A percentile compares a stretch with the other conserved stretches of the same genome.
Evolutionary conservation across 2,329 filamentous ascomycete species (phyloP).

Genomic region (Apiospora pterosperma): DNA sequence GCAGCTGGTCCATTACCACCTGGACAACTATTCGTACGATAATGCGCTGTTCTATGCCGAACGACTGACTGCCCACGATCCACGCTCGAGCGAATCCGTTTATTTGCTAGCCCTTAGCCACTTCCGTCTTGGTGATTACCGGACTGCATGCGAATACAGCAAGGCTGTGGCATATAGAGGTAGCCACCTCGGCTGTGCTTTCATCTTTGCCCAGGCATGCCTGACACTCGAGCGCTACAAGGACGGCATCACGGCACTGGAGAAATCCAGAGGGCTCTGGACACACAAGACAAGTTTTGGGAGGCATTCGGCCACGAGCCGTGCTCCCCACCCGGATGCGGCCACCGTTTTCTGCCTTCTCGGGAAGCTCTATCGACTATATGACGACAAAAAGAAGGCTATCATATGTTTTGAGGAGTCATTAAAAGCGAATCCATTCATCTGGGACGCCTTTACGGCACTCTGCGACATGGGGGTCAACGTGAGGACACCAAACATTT

Average conservation of each 20-base stretch:
- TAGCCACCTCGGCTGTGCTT: conserved; percentile 80
- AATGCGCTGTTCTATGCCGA: conserved; percentile 95
- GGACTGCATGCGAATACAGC: conserved; percentile 81
- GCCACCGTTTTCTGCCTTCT: conserved; percentile 79
- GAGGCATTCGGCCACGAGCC: conserved; percentile 73
- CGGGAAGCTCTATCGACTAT: conserved; percentile 80
- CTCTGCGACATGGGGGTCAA: conserved; percentile 85
- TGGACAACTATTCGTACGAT: conserved; percentile 85
- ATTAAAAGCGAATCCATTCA: conserved; percentile 86
- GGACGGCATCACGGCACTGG: conserved; percentile 79
- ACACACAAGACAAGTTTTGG: conserved; percentile 71
- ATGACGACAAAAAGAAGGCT: conserved; percentile 80
- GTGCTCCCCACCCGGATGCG: conserved; percentile 76
- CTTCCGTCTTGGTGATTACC: conserved; percentile 75
- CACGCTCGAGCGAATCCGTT: conserved; percentile 72
- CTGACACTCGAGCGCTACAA: conserved; percentile 73
- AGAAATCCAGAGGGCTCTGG: conserved; percentile 79
- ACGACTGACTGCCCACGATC: conserved; percentile 79
- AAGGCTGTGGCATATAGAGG: conserved; percentile 69
- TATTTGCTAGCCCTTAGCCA: conserved; percentile 85
- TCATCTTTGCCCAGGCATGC: conserved; percentile 88
- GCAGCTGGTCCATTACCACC: conserved; percentile 63
- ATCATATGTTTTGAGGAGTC: conserved; percentile 84
- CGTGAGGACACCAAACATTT: conserved; percentile 81
- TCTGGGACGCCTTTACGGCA: conserved; percentile 94